Evolutionary conservation across 2,329 filamentous ascomycete genomes (phyloP), one percentile per base, ranked within the genome.

Genomic region (Ascochyta fabae): DNA sequence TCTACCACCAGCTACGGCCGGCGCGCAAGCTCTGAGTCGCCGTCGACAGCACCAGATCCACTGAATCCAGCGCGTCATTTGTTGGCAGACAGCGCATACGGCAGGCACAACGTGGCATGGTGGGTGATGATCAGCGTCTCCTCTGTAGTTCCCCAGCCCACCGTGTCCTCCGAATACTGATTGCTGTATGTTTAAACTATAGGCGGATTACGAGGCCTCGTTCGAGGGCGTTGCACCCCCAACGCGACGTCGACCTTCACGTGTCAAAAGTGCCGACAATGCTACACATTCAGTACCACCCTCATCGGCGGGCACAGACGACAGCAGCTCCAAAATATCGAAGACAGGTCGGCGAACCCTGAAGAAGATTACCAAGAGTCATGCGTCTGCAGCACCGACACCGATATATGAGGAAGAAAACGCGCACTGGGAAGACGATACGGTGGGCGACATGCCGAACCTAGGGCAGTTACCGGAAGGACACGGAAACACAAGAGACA

Each of bases 381-480:
- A 64, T 41, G 62, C 67, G 16, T 59, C 60, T 9, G 59, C 57
- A 22, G 50, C 59, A n/a, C 49, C 53, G 13, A 19, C 43, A 15
- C 59, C 61, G 10, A 56, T 48, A 16, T 47, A 51, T 35, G 59
- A 58, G 24, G 62, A 67, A n/a, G 57, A 60, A 22, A 53, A 62
- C 23, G 24, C 51, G 3, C 58, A 66, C 3, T 56, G 59, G 41
- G 61, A 61, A 19, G 66, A 62, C 36, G 67, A 68, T 47, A 57
- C 48, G 1, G 41, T 49, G 19, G 66, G 65, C 27, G 78, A 75
- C 64, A 68, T 77, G 38, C 76, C 79, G 35, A 74, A 69, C 48
- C 72, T 80, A 19, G 64, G 67, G 60, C 76, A 75, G 35, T 79
- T 79, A 66, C 62, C 71, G 42, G 78, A 80, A 60, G 67, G 66